Conservation (phyloP, 2,329 filamentous ascomycete genomes). For the Cercospora sojina region DNA sequence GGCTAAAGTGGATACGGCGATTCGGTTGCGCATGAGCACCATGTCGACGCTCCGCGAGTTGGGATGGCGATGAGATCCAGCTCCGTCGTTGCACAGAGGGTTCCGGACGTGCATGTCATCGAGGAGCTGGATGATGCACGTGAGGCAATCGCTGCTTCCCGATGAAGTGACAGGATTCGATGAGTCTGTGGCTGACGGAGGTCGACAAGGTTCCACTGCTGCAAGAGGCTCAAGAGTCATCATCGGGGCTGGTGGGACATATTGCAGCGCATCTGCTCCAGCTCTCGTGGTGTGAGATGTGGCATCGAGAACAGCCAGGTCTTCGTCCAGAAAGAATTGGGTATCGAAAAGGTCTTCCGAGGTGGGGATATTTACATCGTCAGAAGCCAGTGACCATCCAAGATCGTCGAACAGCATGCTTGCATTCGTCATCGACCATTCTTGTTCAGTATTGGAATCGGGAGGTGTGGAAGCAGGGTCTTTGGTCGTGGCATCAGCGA, state of each 20-base stretch:
- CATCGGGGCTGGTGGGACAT: neutral
- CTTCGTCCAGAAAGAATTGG: neutral
- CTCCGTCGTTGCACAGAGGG: neutral
- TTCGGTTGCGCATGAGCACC: slow-evolving; percentile 12
- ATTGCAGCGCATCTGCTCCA: neutral
- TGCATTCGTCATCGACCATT: neutral
- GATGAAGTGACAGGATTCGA: neutral
- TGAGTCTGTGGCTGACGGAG: neutral
- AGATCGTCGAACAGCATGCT: neutral
- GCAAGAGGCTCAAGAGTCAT: neutral
- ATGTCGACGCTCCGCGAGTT: slow-evolving; percentile 7
- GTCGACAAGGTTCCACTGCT: neutral
- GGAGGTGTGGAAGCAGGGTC: neutral
- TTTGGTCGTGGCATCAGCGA: neutral
- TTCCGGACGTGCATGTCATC: slow-evolving; percentile 7
- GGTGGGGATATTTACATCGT: neutral
- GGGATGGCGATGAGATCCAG: neutral
- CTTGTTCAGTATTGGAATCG: neutral
- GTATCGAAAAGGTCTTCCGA: neutral
- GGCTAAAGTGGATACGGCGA: slow-evolving; percentile 2
- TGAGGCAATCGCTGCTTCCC: neutral
- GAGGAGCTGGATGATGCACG: slow-evolving; percentile 2
- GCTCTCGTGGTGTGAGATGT: neutral
- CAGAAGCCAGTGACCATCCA: neutral
- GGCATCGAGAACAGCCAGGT: neutral